A percentile compares a stretch with the other conserved stretches of the same genome.
Conservation (phyloP, 2,329 filamentous ascomycete species). For the Penicillium occitanis region DNA sequence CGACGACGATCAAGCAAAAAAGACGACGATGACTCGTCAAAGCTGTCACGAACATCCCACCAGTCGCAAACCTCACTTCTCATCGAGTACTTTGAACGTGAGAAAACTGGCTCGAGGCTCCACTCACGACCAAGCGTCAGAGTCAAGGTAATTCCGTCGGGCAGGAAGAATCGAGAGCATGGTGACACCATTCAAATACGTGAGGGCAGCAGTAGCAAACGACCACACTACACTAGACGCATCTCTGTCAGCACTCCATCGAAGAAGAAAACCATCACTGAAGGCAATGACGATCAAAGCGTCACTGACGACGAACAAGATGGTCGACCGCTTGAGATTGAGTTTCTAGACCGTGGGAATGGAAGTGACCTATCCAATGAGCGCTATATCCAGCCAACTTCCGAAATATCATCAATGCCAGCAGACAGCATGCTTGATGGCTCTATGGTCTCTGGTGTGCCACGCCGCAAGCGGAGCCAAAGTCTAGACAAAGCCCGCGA, state of each 20-base stretch:
- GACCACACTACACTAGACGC: constrained; percentile 57
- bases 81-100: constrained; percentile 92
- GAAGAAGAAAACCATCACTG: constrained; percentile 38
- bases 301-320: constrained; percentile 72
- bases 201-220: constrained; percentile 62
- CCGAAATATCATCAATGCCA: constrained; percentile 83
- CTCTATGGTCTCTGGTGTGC: constrained; percentile 46
- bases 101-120: constrained; percentile 54
- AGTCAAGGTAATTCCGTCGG: constrained; percentile 76
- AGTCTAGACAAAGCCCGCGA: constrained; percentile 47
- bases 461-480: constrained; percentile 51
- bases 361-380: constrained; percentile 64
- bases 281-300: constrained; percentile 61
- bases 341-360: constrained; percentile 69
- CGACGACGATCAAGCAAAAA: constrained; percentile 36
- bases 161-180: constrained; percentile 54
- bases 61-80: constrained; percentile 84
- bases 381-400: constrained; percentile 66
- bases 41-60: constrained; percentile 53
- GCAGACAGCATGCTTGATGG: constrained; percentile 69
- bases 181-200: constrained; percentile 85
- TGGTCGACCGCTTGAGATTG: constrained; percentile 86
- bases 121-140: constrained; percentile 78
- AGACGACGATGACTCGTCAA: constrained; percentile 59
- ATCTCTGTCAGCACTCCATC: constrained; percentile 60